Conservation (phyloP, 139 green algal genomes). For the Bryopsis sp. region DNA sequence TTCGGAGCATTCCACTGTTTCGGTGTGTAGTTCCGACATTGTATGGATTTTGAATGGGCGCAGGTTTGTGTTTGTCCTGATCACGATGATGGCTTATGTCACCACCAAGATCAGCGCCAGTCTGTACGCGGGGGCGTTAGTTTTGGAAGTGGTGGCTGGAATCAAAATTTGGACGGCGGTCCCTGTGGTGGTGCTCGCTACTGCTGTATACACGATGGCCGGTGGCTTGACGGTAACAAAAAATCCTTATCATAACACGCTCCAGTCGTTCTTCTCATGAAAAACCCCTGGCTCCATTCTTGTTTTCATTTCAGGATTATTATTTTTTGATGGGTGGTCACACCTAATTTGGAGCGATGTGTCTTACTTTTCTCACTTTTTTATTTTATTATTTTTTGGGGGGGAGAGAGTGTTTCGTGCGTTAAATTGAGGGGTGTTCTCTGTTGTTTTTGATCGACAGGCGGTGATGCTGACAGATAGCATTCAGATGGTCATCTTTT, state of each 20-base stretch:
- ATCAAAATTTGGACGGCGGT: slow-evolving; percentile 22
- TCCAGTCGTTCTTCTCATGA: no score
- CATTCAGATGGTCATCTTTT: slow-evolving; percentile 31
- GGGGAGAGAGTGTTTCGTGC: no score
- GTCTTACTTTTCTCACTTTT: neutral
- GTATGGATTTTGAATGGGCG: no score
- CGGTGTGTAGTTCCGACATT: no score
- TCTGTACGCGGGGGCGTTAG: slow-evolving; percentile 15
- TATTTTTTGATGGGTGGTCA: neutral
- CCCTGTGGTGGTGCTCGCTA: slow-evolving; percentile 29
- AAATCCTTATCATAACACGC: no score
- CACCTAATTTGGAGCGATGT: neutral
- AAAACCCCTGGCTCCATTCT: no score
- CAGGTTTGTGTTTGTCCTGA: slow-evolving; percentile 13
- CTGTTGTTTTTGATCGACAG: neutral
- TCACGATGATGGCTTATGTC: slow-evolving; percentile 18
- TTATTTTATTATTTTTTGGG: no score
- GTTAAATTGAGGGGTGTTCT: no score
- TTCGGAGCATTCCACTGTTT: no score
- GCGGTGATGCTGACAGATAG: slow-evolving; percentile 37
- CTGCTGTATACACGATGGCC: slow-evolving; percentile 31
- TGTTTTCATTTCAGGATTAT: no score
- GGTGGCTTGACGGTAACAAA: slow-evolving; percentile 11
- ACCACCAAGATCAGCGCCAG: slow-evolving; percentile 15
- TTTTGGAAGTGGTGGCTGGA: slow-evolving; percentile 19